These are phyloP conservation scores for Mycocentrospora acerina DNA, from an alignment of 2,329 filamentous ascomycete genomes.

Conservation along the genomic window DNA sequence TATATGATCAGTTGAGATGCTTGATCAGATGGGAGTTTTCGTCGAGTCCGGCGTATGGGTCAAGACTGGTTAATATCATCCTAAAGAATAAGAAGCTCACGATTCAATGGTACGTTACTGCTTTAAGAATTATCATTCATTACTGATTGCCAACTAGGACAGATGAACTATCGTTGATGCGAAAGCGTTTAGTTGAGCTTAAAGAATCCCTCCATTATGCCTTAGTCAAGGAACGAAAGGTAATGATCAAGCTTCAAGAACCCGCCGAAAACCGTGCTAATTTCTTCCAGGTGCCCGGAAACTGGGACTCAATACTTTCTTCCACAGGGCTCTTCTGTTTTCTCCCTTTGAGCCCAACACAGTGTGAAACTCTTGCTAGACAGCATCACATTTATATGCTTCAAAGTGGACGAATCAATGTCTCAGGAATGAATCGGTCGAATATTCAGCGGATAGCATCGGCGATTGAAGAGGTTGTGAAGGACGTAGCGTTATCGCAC, in stretches of 20 bases:
- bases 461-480: slow-evolving; percentile 19
- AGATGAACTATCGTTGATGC: slow-evolving; percentile 13
- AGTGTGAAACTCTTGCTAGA: slow-evolving; percentile 14
- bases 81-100: slow-evolving; percentile 11
- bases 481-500: background rate
- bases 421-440: slow-evolving; percentile 22
- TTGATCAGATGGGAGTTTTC: slow-evolving; percentile 33
- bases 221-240: slow-evolving; percentile 12
- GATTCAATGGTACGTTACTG: slow-evolving; percentile 11
- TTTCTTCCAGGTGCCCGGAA: slow-evolving; percentile 17
- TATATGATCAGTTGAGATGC: slow-evolving; percentile 29
- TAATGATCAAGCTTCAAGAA: too few relatives aligned
- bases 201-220: slow-evolving; percentile 9
- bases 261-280: too few relatives aligned
- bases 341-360: slow-evolving; percentile 14
- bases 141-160: too few relatives aligned
- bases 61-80: slow-evolving; percentile 25
- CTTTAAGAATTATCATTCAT: background rate
- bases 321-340: slow-evolving; percentile 27
- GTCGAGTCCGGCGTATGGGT: slow-evolving; percentile 29
- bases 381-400: slow-evolving; percentile 27
- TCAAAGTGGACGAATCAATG: slow-evolving; percentile 25
- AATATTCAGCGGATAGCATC: slow-evolving; percentile 19
- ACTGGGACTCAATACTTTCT: slow-evolving; percentile 18
- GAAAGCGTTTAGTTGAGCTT: slow-evolving; percentile 12